A percentile compares a stretch with the other conserved stretches of the same genome.
phyloP scores from a whole-genome alignment of 495 filamentous ascomycete species.

The Lasiosphaeriaceae sp. region DNA sequence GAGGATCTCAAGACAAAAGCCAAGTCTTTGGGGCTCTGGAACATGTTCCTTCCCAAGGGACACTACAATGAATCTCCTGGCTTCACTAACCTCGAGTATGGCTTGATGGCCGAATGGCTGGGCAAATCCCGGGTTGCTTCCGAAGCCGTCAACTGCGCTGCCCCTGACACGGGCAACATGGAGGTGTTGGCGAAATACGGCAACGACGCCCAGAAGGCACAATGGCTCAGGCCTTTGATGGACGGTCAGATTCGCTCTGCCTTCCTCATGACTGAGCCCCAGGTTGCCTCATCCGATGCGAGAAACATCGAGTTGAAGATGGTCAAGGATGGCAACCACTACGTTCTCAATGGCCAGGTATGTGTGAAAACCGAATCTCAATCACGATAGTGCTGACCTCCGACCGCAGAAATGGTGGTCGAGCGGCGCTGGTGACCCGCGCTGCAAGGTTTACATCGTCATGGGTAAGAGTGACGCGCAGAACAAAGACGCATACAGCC shows the following conservation, averaged over 20 bases:
- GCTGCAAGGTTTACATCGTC: conserved; percentile 85
- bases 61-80: conserved; percentile 94
- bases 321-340: conserved; percentile 72
- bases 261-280: conserved; percentile 92
- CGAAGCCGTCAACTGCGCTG: conserved; percentile 87
- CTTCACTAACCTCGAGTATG: conserved; percentile 88
- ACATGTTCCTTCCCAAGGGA: conserved; percentile 92
- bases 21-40: conserved; percentile 85
- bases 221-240: conserved; percentile 81
- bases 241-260: conserved; percentile 83
- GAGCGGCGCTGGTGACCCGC: conserved; percentile 83
- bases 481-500: conserved; percentile 71
- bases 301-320: conserved; percentile 84
- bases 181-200: conserved; percentile 93
- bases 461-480: conserved; percentile 80
- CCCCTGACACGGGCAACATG: conserved; percentile 95
- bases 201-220: conserved; percentile 79
- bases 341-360: conserved; percentile 80
- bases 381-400: not conserved
- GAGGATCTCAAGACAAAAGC: conserved; percentile 87
- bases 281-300: conserved; percentile 80
- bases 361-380: conserved; percentile 16
- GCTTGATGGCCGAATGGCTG: conserved; percentile 86
- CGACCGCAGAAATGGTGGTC: conserved; percentile 86
- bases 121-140: conserved; percentile 75